Percentiles rank a stretch among this genome's conserved stretches.
Conservation (phyloP, 2,329 filamentous ascomycete genomes). For the Bertia moriformis region DNA sequence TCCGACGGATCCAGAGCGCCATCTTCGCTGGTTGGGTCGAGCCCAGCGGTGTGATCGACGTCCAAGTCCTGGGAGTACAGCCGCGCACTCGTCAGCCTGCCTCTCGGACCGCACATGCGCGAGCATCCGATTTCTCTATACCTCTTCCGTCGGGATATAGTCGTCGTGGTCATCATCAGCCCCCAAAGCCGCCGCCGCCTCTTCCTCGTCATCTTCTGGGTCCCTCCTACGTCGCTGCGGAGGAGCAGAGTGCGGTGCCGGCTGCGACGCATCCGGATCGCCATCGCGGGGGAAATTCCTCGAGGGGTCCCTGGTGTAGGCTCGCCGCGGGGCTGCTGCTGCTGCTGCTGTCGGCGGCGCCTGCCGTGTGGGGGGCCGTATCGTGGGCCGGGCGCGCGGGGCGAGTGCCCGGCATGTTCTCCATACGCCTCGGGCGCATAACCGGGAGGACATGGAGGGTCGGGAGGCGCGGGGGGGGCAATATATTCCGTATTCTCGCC, state of each 20-base stretch:
- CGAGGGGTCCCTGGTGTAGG: background rate
- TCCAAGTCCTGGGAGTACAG: background rate
- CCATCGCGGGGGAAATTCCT: background rate
- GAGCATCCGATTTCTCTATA: background rate
- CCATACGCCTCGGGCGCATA: background rate
- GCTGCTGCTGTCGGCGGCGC: background rate
- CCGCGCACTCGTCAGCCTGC: background rate
- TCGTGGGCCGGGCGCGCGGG: background rate
- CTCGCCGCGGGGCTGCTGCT: background rate
- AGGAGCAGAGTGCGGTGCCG: background rate
- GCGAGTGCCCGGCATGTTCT: background rate
- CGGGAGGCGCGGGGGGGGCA: no score
- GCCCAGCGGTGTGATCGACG: background rate
- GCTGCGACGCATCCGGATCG: background rate
- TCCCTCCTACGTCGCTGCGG: no score
- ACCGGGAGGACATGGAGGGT: background rate
- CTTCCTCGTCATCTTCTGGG: no score
- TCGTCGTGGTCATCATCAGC: no score
- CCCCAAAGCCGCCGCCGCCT: no score
- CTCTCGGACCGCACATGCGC: background rate
- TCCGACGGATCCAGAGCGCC: no score
- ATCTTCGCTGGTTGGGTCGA: no score
- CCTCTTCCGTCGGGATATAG: background rate
- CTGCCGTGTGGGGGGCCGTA: background rate
- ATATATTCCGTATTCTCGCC: no score